Evolutionary conservation across 208 protist genomes (phyloP), one percentile per base, ranked within the genome.

Genomic region (Leishmania martiniquensis): DNA sequence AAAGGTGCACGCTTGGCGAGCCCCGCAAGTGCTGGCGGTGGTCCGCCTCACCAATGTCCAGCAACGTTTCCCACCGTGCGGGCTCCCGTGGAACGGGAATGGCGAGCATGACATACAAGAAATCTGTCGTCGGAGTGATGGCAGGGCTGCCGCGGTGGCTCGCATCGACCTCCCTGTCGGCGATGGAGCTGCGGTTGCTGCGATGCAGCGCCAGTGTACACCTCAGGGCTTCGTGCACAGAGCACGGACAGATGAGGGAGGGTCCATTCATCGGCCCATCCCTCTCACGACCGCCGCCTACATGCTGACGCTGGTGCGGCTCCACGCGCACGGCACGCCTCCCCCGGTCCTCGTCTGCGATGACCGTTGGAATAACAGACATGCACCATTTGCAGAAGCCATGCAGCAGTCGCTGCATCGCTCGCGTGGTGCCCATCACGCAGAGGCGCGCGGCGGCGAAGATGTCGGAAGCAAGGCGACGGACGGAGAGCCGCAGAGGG

Each of bases 381-480:
- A 4, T 25, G 39, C 72, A 76, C 25, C 54, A 20, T 6, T 60
- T 39, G 2, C 42, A 7, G 25, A 76, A 20, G 57, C 15, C 22
- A 60, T 4, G 25, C 20, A 76, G 42, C 4, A 73, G 66, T 37
- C 45, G 51, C 15, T 59, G 78, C 39, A 82, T 59, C 49, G 72
- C 78, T 12, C 29, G 45, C 13, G 78, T 77, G 17, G 37, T 29
- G 7, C 63, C 72, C 15, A 77, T 51, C 45, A 47, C 32, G 32
- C 62, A 25, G 4, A 72, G 55, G 10, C 78, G 78, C 15, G 74
- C 78, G 63, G 72, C 60, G 29, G 60, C 10, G 25, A 82, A 68
- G 4, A 82, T 32, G 32, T 82, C 78, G 5, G 51, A 62, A n/a
- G 78, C 78, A 55, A 82, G 70, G 37, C 78, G 63, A n/a, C 37